Percentiles rank a stretch among this genome's conserved stretches.
Evolutionary conservation across 2,329 filamentous ascomycete genomes (phyloP).

Genomic region (Trematosphaeria pertusa): DNA sequence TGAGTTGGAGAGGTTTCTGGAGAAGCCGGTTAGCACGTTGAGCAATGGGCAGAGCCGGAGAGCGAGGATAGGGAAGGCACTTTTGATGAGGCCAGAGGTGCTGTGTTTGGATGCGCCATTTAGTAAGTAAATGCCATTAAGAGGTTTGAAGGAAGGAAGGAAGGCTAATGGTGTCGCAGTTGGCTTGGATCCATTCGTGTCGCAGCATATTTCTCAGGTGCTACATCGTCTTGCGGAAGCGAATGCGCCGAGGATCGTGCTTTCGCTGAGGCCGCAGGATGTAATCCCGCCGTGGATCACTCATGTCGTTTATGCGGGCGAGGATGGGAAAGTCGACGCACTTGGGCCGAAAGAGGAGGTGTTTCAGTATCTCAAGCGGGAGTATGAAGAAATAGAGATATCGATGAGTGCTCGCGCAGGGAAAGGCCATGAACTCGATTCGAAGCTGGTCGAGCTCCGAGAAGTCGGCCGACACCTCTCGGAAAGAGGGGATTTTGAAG

Average conservation of each 20-base stretch:
- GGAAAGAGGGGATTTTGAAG: conserved; percentile 37
- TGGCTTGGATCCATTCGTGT: conserved; percentile 88
- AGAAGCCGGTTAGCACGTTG: conserved; percentile 85
- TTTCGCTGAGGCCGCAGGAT: conserved; percentile 85
- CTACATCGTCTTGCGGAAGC: conserved; percentile 71
- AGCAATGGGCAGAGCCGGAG: conserved; percentile 93
- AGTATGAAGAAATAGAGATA: conserved; percentile 33
- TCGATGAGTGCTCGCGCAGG: conserved; percentile 35
- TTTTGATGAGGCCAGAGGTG: conserved; percentile 80
- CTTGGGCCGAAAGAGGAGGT: conserved; percentile 72
- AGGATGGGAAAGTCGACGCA: conserved; percentile 68
- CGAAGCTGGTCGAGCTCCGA: conserved; percentile 30
- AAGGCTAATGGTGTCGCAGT: conserved; percentile 52
- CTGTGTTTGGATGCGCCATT: conserved; percentile 88
- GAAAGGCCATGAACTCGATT: conserved; percentile 15
- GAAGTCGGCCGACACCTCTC: conserved; percentile 39
- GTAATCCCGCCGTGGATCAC: conserved; percentile 89
- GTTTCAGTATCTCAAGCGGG: conserved; percentile 52
- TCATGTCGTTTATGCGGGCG: conserved; percentile 76
- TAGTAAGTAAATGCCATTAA: conserved; percentile 58
- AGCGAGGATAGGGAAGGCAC: conserved; percentile 84
- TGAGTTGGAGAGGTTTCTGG: conserved; percentile 70
- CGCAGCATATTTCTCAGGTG: conserved; percentile 73
- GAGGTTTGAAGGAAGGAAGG: not conserved
- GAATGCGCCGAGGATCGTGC: conserved; percentile 73